phyloP scores from a whole-genome alignment of 1,284 basidiomycete species.

The Cutaneotrichosporon sp. region DNA sequence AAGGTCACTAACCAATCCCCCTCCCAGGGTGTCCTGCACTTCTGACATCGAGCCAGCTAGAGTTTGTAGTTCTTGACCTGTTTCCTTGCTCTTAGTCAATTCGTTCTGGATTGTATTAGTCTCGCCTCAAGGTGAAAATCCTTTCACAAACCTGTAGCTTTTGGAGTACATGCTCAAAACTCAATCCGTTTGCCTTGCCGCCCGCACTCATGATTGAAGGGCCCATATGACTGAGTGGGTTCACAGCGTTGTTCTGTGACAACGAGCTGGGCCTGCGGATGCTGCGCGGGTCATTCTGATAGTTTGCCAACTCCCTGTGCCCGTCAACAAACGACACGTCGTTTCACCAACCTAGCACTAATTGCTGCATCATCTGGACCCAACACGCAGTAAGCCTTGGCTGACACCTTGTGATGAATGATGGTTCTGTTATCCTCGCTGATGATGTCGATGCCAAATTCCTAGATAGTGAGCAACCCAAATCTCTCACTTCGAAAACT shows the following conservation, averaged over 20 bases:
- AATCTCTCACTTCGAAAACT: conserved; percentile 32
- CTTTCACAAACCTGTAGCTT: conserved; percentile 47
- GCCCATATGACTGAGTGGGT: conserved; percentile 24
- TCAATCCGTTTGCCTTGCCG: conserved; percentile 46
- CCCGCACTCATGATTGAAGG: conserved; percentile 41
- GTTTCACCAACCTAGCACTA: conserved; percentile 37
- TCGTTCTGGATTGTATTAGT: conserved; percentile 63
- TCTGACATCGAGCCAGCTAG: conserved; percentile 80
- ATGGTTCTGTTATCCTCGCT: conserved; percentile 98
- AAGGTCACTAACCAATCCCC: conserved; percentile 61
- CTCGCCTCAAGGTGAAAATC: no score
- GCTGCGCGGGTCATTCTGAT: conserved; percentile 35
- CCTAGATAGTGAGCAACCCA: conserved; percentile 51
- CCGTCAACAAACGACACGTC: background rate
- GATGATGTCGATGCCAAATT: conserved; percentile 98
- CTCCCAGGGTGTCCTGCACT: conserved; percentile 86
- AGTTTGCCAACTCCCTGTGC: conserved; percentile 39
- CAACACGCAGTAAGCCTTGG: conserved; percentile 83
- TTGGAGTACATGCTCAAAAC: conserved; percentile 51
- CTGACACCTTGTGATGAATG: conserved; percentile 96
- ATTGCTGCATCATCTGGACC: conserved; percentile 68
- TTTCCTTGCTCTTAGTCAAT: conserved; percentile 88
- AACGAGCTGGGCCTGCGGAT: conserved; percentile 11
- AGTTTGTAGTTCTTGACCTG: conserved; percentile 77
- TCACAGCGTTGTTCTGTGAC: conserved; percentile 9